phyloP scores from a whole-genome alignment of 768 basidiomycete genomes.

The Rubroboletus satanas region DNA sequence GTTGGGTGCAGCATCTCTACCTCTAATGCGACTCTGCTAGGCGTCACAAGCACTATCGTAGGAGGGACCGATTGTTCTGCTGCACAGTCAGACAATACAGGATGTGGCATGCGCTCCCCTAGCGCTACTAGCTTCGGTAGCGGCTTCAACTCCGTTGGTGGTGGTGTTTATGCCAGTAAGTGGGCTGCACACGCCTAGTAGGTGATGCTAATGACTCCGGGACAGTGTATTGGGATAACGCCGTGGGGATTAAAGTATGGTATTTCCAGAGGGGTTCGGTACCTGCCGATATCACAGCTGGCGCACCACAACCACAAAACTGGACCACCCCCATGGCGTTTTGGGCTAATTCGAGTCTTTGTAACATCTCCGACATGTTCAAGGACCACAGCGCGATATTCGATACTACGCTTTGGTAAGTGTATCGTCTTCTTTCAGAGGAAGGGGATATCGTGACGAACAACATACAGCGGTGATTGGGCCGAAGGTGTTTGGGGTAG shows the following conservation, averaged over 20 bases:
- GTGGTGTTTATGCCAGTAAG: conserved; percentile 89
- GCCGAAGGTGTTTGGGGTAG: conserved; percentile 73
- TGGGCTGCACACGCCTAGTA: conserved; percentile 11
- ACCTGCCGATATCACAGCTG: conserved; percentile 73
- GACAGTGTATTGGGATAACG: conserved; percentile 29
- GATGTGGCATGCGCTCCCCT: conserved; percentile 73
- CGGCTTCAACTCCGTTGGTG: conserved; percentile 80
- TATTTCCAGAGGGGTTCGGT: conserved; percentile 76
- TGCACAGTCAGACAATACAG: conserved; percentile 64
- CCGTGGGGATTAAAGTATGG: conserved; percentile 79
- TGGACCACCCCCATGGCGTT: conserved; percentile 80
- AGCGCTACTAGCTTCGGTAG: conserved; percentile 69
- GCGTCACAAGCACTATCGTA: conserved; percentile 61
- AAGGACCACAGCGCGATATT: conserved; percentile 73
- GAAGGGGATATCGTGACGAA: conserved; percentile 1
- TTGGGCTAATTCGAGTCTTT: conserved; percentile 67
- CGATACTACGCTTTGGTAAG: conserved; percentile 79
- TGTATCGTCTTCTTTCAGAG: conserved; percentile 5
- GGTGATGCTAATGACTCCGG: background rate
- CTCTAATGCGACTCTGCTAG: conserved; percentile 42
- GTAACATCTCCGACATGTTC: conserved; percentile 79
- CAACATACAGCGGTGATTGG: conserved; percentile 73
- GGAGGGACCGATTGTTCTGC: conserved; percentile 72
- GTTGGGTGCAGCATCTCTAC: conserved; percentile 64
- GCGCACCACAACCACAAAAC: conserved; percentile 62